Evolutionary conservation across 2,329 filamentous ascomycete genomes (phyloP), one percentile per base, ranked within the genome.

Genomic region (Verticillium nubilum): DNA sequence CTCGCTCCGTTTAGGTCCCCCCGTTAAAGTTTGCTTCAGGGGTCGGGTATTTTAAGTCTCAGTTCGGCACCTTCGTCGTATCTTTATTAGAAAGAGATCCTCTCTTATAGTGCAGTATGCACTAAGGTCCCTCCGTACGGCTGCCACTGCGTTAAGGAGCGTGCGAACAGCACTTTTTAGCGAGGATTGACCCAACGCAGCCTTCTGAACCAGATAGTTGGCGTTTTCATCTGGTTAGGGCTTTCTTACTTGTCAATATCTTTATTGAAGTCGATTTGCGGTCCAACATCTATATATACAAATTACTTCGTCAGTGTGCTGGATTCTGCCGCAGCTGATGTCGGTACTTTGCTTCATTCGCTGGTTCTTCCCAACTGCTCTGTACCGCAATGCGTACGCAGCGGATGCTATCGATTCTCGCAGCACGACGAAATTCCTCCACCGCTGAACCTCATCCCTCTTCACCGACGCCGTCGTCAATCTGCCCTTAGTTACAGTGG

Each of bases 191-290:
- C 84, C 0, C 77, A 83, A 50, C 84, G 88, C 62, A 87, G 88
- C 33, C 76, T 91, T 9, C 87, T 90, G 66, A 88, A 90, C 67
- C 84, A 87, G 59, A 82, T 91, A 73, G 91, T 91, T 68, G 81
- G 80, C 58, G 84, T 91, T 58, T 91, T 92, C 73, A 86, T 91
- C 80, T 77, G 90, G 62, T 74, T 85, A 58, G 84, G 59, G 81
- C 85, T 0, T 90, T 90, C 70, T 82, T 90, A 72, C 71, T 87
- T 33, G 80, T 84, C 58, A 87, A 87, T 0, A 67, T 72, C 54
- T 63, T 85, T 7, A 86, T 89, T 55, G 88, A 91, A 69, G 73
- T 90, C 1, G 86, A 19, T 19, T 19, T 33, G 5, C 52, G 5
- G 9, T 19, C n/a, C 15, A 31, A 31, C 29, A 31, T 31, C 33